Percentiles rank a stretch among this genome's conserved stretches.
phyloP scores from a whole-genome alignment of 2,329 filamentous ascomycete genomes.

The Setomelanomma holmii region DNA sequence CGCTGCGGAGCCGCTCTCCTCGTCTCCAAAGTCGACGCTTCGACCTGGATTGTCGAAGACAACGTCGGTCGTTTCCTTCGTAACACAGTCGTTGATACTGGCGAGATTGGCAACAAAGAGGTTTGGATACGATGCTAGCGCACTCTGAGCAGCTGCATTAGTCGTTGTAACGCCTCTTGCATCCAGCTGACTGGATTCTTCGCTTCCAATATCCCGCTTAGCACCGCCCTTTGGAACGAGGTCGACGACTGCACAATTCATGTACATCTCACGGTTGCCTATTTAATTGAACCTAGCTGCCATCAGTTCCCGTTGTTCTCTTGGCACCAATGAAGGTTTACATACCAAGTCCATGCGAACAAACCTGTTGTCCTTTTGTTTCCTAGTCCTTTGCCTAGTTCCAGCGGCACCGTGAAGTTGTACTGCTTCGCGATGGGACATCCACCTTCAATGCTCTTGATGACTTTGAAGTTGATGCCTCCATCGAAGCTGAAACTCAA shows the following conservation, averaged over 20 bases:
- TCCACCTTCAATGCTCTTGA: constrained; percentile 67
- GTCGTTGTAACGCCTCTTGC: constrained; percentile 1
- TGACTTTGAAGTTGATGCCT: constrained; percentile 73
- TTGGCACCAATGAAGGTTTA: not conserved
- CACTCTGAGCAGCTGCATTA: constrained; percentile 24
- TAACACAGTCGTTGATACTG: constrained; percentile 50
- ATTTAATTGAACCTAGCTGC: constrained; percentile 66
- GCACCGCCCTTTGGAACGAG: constrained; percentile 61
- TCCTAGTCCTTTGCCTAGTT: not conserved
- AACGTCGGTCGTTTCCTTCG: constrained; percentile 46
- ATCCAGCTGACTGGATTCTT: constrained; percentile 51
- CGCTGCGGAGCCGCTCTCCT: constrained; percentile 28
- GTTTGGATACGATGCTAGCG: constrained; percentile 47
- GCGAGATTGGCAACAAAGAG: constrained; percentile 55
- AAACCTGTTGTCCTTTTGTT: constrained; percentile 54
- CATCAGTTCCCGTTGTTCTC: not conserved
- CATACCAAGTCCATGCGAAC: constrained; percentile 69
- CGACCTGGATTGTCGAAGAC: constrained; percentile 53
- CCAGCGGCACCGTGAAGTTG: constrained; percentile 59
- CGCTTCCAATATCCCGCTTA: constrained; percentile 55
- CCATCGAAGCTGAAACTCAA: constrained; percentile 76
- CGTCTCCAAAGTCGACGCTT: constrained; percentile 49
- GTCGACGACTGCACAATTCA: constrained; percentile 79
- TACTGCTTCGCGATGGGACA: constrained; percentile 63
- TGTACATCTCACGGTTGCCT: constrained; percentile 85